Conservation (phyloP, 2,329 filamentous ascomycete species). For the Alternaria sp. region DNA sequence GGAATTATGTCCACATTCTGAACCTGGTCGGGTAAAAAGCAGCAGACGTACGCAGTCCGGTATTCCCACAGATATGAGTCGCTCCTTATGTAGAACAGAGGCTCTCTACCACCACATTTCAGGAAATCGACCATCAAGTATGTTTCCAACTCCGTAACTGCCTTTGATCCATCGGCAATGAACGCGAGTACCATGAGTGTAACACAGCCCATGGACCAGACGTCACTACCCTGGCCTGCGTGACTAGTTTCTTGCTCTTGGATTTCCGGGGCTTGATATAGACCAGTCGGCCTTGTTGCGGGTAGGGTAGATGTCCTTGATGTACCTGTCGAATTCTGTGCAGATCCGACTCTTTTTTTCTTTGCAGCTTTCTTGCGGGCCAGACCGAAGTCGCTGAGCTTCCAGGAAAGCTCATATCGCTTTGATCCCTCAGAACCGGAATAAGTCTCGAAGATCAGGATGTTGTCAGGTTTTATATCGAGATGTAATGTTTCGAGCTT, state of each 20-base stretch:
- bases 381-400: background rate
- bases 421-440: background rate
- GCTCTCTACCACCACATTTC: background rate
- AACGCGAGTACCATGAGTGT: background rate
- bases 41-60: fast-evolving
- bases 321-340: background rate
- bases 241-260: background rate
- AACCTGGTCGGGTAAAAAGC: background rate
- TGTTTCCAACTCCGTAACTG: background rate
- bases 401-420: background rate
- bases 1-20: too few relatives aligned
- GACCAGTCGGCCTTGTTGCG: background rate
- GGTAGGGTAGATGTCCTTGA: background rate
- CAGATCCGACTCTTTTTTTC: background rate
- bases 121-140: background rate
- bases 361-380: background rate
- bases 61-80: background rate
- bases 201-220: background rate
- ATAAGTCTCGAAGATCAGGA: background rate
- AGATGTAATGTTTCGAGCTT: background rate
- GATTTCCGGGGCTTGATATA: background rate
- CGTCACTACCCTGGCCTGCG: background rate
- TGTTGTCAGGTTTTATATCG: background rate
- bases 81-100: background rate
- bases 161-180: too few relatives aligned